Conservation (phyloP, 331 rosid species). For the Saraca asoca region DNA sequence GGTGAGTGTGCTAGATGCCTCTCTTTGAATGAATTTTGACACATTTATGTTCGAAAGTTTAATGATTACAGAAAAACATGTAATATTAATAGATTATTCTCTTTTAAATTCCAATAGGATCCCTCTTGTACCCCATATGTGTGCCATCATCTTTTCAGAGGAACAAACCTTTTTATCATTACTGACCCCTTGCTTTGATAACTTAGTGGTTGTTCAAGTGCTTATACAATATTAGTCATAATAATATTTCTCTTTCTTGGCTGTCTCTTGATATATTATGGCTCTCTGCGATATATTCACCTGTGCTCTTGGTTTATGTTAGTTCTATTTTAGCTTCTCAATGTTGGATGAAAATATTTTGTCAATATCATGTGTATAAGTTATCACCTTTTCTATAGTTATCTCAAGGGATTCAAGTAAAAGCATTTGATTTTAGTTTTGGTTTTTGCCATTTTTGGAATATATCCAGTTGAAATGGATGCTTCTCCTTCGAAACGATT, state of each 20-base stretch:
- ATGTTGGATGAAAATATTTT: neutral
- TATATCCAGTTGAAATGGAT: conserved; percentile 21
- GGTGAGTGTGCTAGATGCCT: conserved; percentile 51
- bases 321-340: conserved; percentile 9
- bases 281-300: conserved; percentile 19
- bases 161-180: neutral
- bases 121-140: conserved; percentile 5
- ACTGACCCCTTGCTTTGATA: conserved; percentile 8
- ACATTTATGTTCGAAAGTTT: conserved; percentile 2
- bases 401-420: neutral
- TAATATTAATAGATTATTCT: conserved; percentile 15
- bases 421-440: conserved; percentile 8
- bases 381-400: neutral
- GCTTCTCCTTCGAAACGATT: conserved; percentile 12
- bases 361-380: no score
- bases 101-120: conserved; percentile 3
- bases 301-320: conserved; percentile 7
- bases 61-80: neutral
- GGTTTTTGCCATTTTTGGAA: neutral
- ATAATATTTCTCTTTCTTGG: neutral
- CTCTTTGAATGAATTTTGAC: conserved; percentile 32
- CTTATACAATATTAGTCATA: conserved; percentile 16
- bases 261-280: neutral
- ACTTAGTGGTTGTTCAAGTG: conserved; percentile 16
- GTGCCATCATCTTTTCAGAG: conserved; percentile 30